A percentile compares a stretch with the other conserved stretches of the same genome.
Conservation (phyloP, 331 rosid genomes). For the Pyracantha coccinea region DNA sequence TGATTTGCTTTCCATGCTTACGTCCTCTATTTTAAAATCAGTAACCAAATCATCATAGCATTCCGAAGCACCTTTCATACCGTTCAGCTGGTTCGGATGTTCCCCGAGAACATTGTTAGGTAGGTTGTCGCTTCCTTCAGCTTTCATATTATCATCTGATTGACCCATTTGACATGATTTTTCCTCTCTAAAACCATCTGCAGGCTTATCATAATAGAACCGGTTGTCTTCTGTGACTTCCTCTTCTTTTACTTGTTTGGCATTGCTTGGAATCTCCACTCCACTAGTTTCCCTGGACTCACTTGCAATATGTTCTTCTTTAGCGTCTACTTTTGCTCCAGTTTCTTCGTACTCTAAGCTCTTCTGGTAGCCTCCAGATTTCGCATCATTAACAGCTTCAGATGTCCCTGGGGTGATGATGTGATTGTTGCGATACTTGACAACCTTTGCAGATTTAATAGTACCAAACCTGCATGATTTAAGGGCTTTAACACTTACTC, state of each 20-base stretch:
- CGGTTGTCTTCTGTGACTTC: conserved; percentile 7
- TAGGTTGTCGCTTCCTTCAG: conserved; percentile 8
- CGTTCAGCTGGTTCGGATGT: conserved; percentile 21
- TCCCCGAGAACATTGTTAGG: conserved; percentile 11
- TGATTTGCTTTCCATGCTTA: conserved; percentile 20
- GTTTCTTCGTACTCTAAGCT: conserved; percentile 1
- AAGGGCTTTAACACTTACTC: conserved; percentile 4
- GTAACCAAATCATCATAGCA: conserved; percentile 17
- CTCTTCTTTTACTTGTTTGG: conserved; percentile 27
- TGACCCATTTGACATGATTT: conserved; percentile 28
- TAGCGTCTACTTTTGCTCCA: conserved; percentile 14
- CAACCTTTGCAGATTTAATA: conserved; percentile 62
- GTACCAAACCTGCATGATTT: conserved; percentile 66
- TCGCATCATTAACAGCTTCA: conserved; percentile 23
- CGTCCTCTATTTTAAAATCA: conserved; percentile 13
- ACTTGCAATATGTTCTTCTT: conserved; percentile 10
- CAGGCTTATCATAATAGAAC: conserved; percentile 18
- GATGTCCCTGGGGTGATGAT: conserved; percentile 17
- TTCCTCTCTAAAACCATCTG: conserved; percentile 14
- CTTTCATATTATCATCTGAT: conserved; percentile 14
- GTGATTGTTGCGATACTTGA: conserved; percentile 31
- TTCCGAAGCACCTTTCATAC: conserved; percentile 22
- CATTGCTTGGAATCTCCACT: conserved; percentile 8
- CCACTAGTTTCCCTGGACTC: neutral
- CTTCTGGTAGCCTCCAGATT: conserved; percentile 19